phyloP scores from a whole-genome alignment of 2,329 filamentous ascomycete species.

The Talaromyces sp. region DNA sequence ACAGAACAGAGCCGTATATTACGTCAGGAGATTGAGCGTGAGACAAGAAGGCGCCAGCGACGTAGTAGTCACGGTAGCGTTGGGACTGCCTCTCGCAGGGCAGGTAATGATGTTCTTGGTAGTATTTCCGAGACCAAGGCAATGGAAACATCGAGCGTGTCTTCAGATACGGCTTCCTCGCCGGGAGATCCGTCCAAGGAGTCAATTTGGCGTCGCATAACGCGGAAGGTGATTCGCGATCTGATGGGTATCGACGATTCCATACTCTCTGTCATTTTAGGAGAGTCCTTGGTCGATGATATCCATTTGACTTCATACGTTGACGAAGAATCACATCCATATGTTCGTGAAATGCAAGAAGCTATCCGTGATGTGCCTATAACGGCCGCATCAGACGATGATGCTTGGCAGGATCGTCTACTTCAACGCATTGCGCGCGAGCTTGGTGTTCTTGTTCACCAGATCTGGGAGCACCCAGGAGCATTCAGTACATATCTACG shows the following conservation, averaged over 20 bases:
- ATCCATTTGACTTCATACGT: conserved; percentile 23
- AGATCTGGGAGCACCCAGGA: conserved; percentile 79
- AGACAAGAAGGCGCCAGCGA: conserved; percentile 69
- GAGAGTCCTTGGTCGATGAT: conserved; percentile 64
- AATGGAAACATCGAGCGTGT: conserved; percentile 26
- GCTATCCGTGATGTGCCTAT: conserved; percentile 30
- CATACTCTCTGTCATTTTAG: conserved; percentile 79
- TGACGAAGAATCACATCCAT: conserved; percentile 22
- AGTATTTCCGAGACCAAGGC: conserved; percentile 40
- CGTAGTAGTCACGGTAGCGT: conserved; percentile 34
- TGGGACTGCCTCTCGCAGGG: conserved; percentile 20
- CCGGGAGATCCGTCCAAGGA: conserved; percentile 51
- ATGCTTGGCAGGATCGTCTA: conserved; percentile 60
- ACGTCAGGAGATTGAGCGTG: conserved; percentile 82
- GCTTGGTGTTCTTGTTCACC: conserved; percentile 76
- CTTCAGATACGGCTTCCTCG: conserved; percentile 49
- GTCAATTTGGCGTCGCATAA: conserved; percentile 75
- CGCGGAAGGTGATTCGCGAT: conserved; percentile 80
- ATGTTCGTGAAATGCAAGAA: conserved; percentile 35
- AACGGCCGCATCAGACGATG: conserved; percentile 23
- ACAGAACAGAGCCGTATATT: conserved; percentile 84
- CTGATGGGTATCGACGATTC: conserved; percentile 87
- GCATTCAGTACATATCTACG: conserved; percentile 80
- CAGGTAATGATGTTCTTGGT: conserved; percentile 20
- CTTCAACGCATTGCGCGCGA: conserved; percentile 83